Evolutionary conservation across 2,329 filamentous ascomycete genomes (phyloP).

Genomic region (Rhytidhysteron rufulum): DNA sequence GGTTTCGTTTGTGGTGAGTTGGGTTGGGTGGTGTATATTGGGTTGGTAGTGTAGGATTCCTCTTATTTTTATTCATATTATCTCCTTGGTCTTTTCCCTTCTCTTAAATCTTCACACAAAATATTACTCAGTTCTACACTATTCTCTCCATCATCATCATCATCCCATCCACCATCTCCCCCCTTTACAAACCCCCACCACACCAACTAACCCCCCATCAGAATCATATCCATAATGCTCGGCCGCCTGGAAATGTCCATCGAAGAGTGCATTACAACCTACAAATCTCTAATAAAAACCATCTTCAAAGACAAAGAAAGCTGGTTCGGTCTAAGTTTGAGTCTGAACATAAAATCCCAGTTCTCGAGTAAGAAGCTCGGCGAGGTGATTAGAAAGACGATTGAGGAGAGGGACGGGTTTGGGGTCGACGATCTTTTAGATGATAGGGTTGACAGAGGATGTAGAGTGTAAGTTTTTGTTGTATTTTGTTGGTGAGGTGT

Average conservation of each 20-base stretch:
- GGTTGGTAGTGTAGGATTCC: too few relatives aligned
- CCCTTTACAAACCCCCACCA: too few relatives aligned
- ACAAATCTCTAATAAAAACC: background rate
- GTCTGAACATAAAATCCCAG: background rate
- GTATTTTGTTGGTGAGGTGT: too few relatives aligned
- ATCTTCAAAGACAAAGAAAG: background rate
- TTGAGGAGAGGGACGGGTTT: background rate
- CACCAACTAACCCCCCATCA: too few relatives aligned
- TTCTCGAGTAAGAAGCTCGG: background rate
- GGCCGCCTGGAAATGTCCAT: slow-evolving; percentile 1
- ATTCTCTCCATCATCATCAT: too few relatives aligned
- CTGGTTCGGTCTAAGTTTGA: background rate
- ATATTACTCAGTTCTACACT: too few relatives aligned
- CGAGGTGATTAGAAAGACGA: background rate
- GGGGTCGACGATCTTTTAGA: background rate
- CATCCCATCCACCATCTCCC: too few relatives aligned
- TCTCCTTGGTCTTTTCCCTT: too few relatives aligned
- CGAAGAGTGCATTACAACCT: slow-evolving; percentile 1
- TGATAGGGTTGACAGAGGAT: background rate
- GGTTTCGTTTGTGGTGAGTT: too few relatives aligned
- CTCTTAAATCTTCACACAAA: too few relatives aligned
- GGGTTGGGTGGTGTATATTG: too few relatives aligned
- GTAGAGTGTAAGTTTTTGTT: slow-evolving; percentile 3
- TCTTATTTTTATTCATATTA: too few relatives aligned
- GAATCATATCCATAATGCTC: background rate